Evolutionary conservation across 192 early-diverging fungal species (phyloP).

Genomic region (Coemansia sp.): DNA sequence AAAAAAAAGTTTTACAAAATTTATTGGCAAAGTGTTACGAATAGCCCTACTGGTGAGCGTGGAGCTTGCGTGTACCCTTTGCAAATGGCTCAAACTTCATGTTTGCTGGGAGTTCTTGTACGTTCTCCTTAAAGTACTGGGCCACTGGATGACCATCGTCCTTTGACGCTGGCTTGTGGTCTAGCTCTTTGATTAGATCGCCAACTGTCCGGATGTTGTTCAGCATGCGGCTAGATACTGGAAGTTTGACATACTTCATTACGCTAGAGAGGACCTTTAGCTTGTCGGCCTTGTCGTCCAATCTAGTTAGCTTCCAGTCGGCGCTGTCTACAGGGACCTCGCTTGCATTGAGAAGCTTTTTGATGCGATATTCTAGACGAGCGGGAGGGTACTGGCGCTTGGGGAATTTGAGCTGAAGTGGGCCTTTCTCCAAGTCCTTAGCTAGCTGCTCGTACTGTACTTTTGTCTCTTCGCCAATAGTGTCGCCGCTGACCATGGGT

Average conservation of each 20-base stretch:
- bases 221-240: constrained; percentile 41
- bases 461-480: constrained; percentile 1
- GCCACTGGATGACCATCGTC: constrained; percentile 53
- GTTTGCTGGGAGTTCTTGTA: constrained; percentile 38
- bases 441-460: background rate
- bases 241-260: constrained; percentile 35
- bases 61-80: constrained; percentile 42
- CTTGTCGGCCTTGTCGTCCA: constrained; percentile 32
- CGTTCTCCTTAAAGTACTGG: constrained; percentile 28
- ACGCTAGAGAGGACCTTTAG: constrained; percentile 45
- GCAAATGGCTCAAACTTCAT: constrained; percentile 56
- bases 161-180: constrained; percentile 28
- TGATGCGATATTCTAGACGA: constrained; percentile 23
- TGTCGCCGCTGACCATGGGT: constrained; percentile 7
- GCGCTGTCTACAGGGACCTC: constrained; percentile 17
- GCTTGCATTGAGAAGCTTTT: constrained; percentile 9
- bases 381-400: constrained; percentile 21
- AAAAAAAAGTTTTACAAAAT: background rate
- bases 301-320: constrained; percentile 44
- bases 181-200: constrained; percentile 43
- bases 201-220: constrained; percentile 47
- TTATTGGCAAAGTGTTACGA: background rate
- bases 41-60: constrained; percentile 37
- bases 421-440: background rate
- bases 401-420: constrained; percentile 26